These are phyloP conservation scores for Trypanosoma conorhini DNA, from an alignment of 208 protist genomes.

Conservation along the genomic window DNA sequence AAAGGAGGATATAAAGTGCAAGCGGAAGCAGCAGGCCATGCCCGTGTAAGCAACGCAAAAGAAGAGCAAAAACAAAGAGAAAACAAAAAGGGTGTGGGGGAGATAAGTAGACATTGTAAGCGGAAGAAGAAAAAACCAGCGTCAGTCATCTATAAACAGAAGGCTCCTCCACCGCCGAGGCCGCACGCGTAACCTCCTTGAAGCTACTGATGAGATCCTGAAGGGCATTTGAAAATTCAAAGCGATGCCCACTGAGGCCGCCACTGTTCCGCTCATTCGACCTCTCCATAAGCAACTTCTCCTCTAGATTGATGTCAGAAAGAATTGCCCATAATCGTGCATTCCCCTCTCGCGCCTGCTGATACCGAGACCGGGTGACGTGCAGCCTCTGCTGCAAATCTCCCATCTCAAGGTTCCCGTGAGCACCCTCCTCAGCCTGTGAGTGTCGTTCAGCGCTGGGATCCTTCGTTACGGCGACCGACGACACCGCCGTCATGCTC, in stretches of 20 bases:
- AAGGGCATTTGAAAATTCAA: slow-evolving; percentile 22
- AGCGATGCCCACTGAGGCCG: not conserved
- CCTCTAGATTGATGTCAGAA: slow-evolving; percentile 13
- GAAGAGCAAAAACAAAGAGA: not conserved
- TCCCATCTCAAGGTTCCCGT: not conserved
- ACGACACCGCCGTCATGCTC: not conserved
- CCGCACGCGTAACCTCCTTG: slow-evolving; percentile 11
- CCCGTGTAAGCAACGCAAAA: not conserved
- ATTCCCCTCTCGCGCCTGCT: slow-evolving; percentile 19
- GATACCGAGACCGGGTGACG: slow-evolving; percentile 1
- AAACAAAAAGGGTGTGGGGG: not conserved
- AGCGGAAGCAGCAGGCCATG: not conserved
- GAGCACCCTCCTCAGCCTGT: not conserved
- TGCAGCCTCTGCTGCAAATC: slow-evolving; percentile 14
- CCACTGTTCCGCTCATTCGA: not conserved
- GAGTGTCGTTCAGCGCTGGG: not conserved
- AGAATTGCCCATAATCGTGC: not conserved
- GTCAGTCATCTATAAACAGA: not conserved
- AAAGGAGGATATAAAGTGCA: not conserved
- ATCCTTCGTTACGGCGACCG: not conserved
- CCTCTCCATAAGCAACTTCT: not conserved
- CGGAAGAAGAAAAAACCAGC: slow-evolving; percentile 13
- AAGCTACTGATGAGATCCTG: slow-evolving; percentile 25
- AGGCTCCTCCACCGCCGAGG: not conserved
- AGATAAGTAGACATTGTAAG: not conserved